These are phyloP conservation scores for Claviceps sorghi DNA, from an alignment of 2,329 filamentous ascomycete species.

Conservation along the genomic window DNA sequence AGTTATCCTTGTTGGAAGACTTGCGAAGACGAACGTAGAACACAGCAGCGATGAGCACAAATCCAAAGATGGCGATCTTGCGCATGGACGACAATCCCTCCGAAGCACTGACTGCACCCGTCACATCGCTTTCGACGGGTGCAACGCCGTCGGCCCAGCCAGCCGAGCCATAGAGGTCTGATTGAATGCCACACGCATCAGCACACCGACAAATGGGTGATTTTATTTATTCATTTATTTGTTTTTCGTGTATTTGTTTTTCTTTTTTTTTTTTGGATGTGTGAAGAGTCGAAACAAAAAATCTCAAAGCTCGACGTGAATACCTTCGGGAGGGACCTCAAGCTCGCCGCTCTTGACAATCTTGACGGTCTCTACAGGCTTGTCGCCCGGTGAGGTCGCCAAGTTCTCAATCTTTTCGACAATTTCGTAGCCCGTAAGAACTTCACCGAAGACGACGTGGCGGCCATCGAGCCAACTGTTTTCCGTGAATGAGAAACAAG, in stretches of 20 bases:
- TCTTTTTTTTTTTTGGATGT: neutral
- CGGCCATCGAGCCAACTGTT: conserved; percentile 64
- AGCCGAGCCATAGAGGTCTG: conserved; percentile 17
- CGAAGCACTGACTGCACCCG: conserved; percentile 1
- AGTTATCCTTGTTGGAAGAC: conserved; percentile 13
- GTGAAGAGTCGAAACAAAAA: conserved; percentile 9
- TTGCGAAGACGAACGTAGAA: conserved; percentile 29
- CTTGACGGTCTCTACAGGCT: conserved; percentile 54
- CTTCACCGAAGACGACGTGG: conserved; percentile 81
- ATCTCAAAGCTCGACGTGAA: conserved; percentile 69
- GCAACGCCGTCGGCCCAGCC: conserved; percentile 9
- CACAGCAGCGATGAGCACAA: conserved; percentile 31
- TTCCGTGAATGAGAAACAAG: neutral
- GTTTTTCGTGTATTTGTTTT: neutral
- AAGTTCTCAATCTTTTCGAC: conserved; percentile 65
- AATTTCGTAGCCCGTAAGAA: conserved; percentile 72
- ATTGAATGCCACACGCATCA: conserved; percentile 18
- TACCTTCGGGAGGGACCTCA: conserved; percentile 78
- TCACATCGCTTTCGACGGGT: conserved; percentile 4
- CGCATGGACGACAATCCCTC: conserved; percentile 24
- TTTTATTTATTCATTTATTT: neutral
- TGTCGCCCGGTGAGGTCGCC: conserved; percentile 51
- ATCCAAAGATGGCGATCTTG: conserved; percentile 35
- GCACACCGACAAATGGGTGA: conserved; percentile 18
- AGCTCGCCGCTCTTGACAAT: conserved; percentile 76